Evolutionary conservation across 2,329 filamentous ascomycete species (phyloP).

Genomic region (Fusarium longipes): DNA sequence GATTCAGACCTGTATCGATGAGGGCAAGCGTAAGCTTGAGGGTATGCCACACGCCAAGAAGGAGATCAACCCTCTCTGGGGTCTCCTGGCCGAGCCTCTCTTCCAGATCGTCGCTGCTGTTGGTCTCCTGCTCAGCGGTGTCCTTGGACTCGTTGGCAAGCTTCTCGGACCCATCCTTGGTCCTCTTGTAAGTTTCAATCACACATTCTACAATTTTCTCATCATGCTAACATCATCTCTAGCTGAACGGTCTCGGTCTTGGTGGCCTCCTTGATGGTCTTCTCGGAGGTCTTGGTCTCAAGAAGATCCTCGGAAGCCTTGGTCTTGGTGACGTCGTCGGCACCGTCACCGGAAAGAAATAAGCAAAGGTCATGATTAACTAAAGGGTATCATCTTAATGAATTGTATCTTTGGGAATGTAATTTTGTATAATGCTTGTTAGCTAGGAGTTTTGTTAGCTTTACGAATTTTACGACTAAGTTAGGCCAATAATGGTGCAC

Average conservation of each 20-base stretch:
- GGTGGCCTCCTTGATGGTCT: constrained; percentile 84
- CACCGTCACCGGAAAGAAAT: constrained; percentile 53
- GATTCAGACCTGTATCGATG: constrained; percentile 85
- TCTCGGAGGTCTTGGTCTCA: constrained; percentile 79
- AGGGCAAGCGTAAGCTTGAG: constrained; percentile 86
- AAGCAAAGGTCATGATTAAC: constrained; percentile 7
- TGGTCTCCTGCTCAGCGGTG: constrained; percentile 82
- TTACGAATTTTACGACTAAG: constrained; percentile 29
- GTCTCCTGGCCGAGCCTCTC: constrained; percentile 81
- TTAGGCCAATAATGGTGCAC: constrained; percentile 21
- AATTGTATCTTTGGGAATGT: constrained; percentile 10
- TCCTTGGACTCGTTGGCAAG: constrained; percentile 85
- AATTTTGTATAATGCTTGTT: constrained; percentile 13
- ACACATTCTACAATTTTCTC: neutral
- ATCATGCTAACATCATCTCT: constrained; percentile 35
- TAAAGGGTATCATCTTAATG: constrained; percentile 10
- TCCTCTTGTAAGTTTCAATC: constrained; percentile 22
- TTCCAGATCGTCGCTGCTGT: constrained; percentile 94
- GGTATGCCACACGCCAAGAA: constrained; percentile 96
- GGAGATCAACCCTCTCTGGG: constrained; percentile 92
- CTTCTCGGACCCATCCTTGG: constrained; percentile 59
- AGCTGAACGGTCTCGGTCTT: constrained; percentile 81
- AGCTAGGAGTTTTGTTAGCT: constrained; percentile 34
- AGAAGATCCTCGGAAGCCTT: constrained; percentile 78
- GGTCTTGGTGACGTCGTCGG: constrained; percentile 67